Evolutionary conservation across 495 filamentous ascomycete species (phyloP).

Genomic region (Xylaria castorea): DNA sequence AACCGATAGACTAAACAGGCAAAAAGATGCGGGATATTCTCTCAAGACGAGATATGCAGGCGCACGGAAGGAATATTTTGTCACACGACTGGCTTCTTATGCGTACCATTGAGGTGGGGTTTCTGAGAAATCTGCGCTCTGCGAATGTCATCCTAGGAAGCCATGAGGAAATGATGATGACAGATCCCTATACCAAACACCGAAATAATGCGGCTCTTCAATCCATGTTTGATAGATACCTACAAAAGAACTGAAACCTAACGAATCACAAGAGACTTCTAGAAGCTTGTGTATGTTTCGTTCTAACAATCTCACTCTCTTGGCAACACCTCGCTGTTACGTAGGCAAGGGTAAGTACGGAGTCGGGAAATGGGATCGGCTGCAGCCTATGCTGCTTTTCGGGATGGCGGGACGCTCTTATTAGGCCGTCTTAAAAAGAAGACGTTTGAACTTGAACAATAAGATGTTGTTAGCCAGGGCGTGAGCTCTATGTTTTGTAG

Average conservation of each 20-base stretch:
- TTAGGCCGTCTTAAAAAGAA: neutral
- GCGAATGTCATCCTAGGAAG: neutral
- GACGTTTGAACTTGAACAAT: neutral
- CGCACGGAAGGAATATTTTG: neutral
- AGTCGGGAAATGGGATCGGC: neutral
- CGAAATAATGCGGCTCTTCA: neutral
- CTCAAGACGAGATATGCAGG: neutral
- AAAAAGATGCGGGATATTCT: neutral
- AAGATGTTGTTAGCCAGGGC: neutral
- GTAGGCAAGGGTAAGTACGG: neutral
- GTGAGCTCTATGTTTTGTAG: neutral
- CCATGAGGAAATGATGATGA: neutral
- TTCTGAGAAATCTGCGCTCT: slow-evolving; percentile 14
- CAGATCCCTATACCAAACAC: slow-evolving; percentile 9
- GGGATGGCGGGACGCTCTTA: neutral
- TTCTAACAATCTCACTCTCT: slow-evolving; percentile 8
- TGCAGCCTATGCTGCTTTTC: neutral
- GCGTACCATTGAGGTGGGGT: slow-evolving; percentile 1
- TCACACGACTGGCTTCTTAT: neutral
- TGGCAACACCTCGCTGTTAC: neutral
- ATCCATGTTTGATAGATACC: neutral
- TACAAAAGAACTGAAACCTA: neutral
- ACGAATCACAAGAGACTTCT: neutral
- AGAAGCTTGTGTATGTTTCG: neutral
- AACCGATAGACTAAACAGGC: neutral